These are phyloP conservation scores for Aegle marmelos DNA, from an alignment of 345 rosid genomes.

Conservation along the genomic window DNA sequence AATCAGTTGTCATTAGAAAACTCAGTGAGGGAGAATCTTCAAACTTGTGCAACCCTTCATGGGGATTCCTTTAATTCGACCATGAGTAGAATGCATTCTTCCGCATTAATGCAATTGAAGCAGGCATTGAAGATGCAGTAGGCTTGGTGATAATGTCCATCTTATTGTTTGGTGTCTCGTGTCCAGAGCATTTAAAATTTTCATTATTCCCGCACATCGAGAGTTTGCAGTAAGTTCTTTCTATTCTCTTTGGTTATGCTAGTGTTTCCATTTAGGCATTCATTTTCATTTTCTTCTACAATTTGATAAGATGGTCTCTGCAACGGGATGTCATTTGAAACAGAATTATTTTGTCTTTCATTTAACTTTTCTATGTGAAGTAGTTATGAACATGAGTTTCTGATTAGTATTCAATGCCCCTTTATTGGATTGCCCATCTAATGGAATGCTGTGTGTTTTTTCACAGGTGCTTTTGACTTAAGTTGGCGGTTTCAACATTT, in stretches of 20 bases:
- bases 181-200: slow-evolving; percentile 8
- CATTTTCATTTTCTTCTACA: background rate
- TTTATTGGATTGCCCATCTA: slow-evolving; percentile 2
- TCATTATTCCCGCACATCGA: background rate
- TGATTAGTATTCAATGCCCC: background rate
- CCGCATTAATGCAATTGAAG: slow-evolving; percentile 82
- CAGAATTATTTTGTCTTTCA: background rate
- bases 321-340: background rate
- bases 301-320: background rate
- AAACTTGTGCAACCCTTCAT: slow-evolving; percentile 75
- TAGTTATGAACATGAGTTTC: background rate
- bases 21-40: slow-evolving; percentile 80
- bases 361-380: background rate
- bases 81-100: slow-evolving; percentile 76
- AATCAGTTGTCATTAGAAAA: slow-evolving; percentile 75
- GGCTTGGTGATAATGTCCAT: background rate
- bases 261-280: no score
- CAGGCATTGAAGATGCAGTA: slow-evolving; percentile 85
- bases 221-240: slow-evolving; percentile 26
- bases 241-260: background rate
- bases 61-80: slow-evolving; percentile 82
- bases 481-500: slow-evolving; percentile 27
- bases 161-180: slow-evolving; percentile 1
- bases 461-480: slow-evolving; percentile 24
- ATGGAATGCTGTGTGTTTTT: slow-evolving; percentile 1